Evolutionary conservation across 768 basidiomycete genomes (phyloP).

Genomic region (Mycena haematopus): DNA sequence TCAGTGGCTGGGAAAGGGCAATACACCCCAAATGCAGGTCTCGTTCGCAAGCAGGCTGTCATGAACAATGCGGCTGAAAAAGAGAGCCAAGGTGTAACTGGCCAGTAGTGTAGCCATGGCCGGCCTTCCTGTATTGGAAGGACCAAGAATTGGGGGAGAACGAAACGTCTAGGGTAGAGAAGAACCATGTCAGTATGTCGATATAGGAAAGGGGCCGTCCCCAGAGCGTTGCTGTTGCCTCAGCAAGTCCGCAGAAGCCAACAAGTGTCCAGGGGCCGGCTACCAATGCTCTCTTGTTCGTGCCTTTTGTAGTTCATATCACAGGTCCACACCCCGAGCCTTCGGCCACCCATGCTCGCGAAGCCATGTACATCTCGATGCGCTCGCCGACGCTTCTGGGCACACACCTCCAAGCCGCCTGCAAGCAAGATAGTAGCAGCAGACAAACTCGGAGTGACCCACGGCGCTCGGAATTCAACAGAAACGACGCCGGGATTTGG

Average conservation of each 20-base stretch:
- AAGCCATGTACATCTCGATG: constrained; percentile 29
- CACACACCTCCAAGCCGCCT: constrained; percentile 21
- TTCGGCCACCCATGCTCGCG: constrained; percentile 23
- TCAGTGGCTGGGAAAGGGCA: constrained; percentile 20
- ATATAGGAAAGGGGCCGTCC: constrained; percentile 5
- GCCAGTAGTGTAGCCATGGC: constrained; percentile 17
- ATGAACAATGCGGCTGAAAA: constrained; percentile 9
- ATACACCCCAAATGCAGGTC: constrained; percentile 12
- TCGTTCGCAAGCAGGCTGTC: constrained; percentile 23
- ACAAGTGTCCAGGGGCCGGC: constrained; percentile 13
- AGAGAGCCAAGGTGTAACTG: constrained; percentile 15
- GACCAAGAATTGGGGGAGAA: constrained; percentile 24
- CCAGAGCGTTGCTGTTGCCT: constrained; percentile 27
- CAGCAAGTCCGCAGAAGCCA: constrained; percentile 18
- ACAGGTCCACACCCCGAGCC: constrained; percentile 9
- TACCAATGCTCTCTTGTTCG: constrained; percentile 27
- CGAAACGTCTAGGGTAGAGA: constrained; percentile 21
- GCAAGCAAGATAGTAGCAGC: constrained; percentile 18
- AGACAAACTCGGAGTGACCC: constrained; percentile 25
- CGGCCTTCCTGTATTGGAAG: constrained; percentile 24
- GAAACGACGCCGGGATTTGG: constrained; percentile 28
- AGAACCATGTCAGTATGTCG: constrained; percentile 22
- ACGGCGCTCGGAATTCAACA: constrained; percentile 26
- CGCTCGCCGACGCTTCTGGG: constrained; percentile 31
- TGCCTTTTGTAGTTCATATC: constrained; percentile 17